Evolutionary conservation across 148 eudicot genomes (phyloP), one percentile per base, ranked within the genome.

Genomic region (Camellia lanceoleosa): DNA sequence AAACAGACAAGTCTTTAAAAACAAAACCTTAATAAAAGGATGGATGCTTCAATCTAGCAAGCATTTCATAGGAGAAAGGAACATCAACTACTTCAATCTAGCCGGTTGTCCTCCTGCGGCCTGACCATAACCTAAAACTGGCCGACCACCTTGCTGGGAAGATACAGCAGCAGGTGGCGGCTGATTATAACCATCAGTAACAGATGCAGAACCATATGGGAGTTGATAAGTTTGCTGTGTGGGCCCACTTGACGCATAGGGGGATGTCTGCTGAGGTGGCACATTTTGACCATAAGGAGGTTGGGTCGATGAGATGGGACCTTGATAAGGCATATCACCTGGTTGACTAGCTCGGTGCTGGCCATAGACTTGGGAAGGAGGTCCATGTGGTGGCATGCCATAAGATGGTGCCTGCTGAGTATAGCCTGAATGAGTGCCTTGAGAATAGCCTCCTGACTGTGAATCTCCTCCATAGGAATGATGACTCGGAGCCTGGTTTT

Each of bases 281-380:
- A 84, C 79, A 74, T 69, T 88, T 56, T 81, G 92, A 78, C 86
- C 89, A 84, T 87, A 86, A n/a, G 87, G 64, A 75, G 86, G 95
- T 75, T 85, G 97, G 30, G 86, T 67, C 9, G 91, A 81, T 68
- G 95, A 47, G 69, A 59, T 82, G 1, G 90, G 88, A 75, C 87
- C 89, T 79, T 91, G 97, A 84, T 88, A 90, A 60, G 96, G 85
- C 64, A 87, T 68, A 68, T 93, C 92, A 12, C 88, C 90, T 19
- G 92, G 90, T 80, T 92, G 98, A 82, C 78, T 83, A 46, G 95
- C 84, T 19, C 93, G 80, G 10, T 89, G 95, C 65, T 85, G 93
- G 42, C 86, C 89, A 79, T 94, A 92, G 16, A 90, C 82, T 54
- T 90, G 97, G 63, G 85, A 75, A 71, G 88, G 85, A 3, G 87